Conservation (phyloP, 805 yeast species). For the Candida chauliodis region DNA sequence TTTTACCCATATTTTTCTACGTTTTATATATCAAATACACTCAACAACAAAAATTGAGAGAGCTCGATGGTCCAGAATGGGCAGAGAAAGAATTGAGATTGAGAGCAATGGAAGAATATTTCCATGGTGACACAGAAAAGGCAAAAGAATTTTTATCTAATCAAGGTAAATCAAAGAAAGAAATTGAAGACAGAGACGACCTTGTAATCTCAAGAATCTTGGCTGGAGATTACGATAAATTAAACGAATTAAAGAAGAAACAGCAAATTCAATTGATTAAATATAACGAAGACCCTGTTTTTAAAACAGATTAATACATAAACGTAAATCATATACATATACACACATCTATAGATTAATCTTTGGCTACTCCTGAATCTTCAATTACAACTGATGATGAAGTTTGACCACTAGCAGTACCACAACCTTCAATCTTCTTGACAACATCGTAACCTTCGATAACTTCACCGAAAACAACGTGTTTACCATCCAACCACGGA, state of each 20-base stretch:
- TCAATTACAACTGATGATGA: slow-evolving; percentile 47
- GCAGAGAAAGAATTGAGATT: slow-evolving; percentile 77
- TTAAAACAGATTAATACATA: slow-evolving; percentile 16
- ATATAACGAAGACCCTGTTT: slow-evolving; percentile 28
- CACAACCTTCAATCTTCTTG: slow-evolving; percentile 62
- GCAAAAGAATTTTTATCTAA: slow-evolving; percentile 54
- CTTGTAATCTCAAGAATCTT: slow-evolving; percentile 77
- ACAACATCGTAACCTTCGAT: slow-evolving; percentile 88
- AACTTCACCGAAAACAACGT: slow-evolving; percentile 81
- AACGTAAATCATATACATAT: background rate
- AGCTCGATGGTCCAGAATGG: slow-evolving; percentile 60
- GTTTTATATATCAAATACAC: slow-evolving; percentile 49
- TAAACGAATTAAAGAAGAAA: slow-evolving; percentile 55
- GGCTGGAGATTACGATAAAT: slow-evolving; percentile 78
- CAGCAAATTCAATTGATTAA: slow-evolving; percentile 35
- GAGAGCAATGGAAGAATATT: slow-evolving; percentile 66
- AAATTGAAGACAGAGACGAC: slow-evolving; percentile 66
- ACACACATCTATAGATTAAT: slow-evolving; percentile 1
- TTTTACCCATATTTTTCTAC: slow-evolving; percentile 65
- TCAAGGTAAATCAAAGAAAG: slow-evolving; percentile 50
- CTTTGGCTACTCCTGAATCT: slow-evolving; percentile 48
- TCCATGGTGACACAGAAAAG: slow-evolving; percentile 48
- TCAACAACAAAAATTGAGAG: slow-evolving; percentile 39
- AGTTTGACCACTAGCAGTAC: slow-evolving; percentile 48
- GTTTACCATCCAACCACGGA: slow-evolving; percentile 78